Evolutionary conservation across 2,329 filamentous ascomycete genomes (phyloP).

Genomic region (Colletotrichum sp.): DNA sequence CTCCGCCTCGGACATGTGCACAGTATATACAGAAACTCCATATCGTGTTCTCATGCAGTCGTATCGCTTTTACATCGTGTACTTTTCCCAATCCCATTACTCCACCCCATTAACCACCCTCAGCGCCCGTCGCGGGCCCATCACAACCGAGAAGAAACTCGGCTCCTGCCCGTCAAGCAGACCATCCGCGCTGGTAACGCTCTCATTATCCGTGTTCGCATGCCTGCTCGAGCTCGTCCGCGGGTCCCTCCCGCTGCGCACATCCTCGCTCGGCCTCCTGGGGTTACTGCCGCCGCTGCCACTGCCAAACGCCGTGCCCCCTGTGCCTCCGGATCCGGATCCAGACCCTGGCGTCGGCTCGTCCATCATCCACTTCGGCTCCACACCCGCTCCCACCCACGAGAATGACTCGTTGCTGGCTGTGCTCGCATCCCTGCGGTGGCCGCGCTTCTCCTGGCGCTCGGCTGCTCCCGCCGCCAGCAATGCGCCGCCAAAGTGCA

Average conservation of each 20-base stretch:
- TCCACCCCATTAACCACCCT: constrained; percentile 67
- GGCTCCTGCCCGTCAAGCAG: constrained; percentile 68
- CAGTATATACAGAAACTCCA: background rate
- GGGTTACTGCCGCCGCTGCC: constrained; percentile 22
- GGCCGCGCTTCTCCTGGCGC: constrained; percentile 11
- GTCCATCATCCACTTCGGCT: constrained; percentile 33
- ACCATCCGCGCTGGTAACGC: constrained; percentile 54
- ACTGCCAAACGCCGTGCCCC: background rate
- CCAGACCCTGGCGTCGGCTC: constrained; percentile 25
- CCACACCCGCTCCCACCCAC: constrained; percentile 34
- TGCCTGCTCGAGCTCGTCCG: constrained; percentile 21
- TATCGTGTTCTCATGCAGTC: constrained; percentile 8
- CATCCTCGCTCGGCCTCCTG: constrained; percentile 24
- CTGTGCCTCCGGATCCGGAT: constrained; percentile 5
- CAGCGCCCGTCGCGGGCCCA: constrained; percentile 72
- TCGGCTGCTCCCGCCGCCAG: constrained; percentile 27
- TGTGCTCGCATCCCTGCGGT: constrained; percentile 25
- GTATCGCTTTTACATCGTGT: background rate
- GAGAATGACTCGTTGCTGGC: constrained; percentile 29
- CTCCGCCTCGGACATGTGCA: background rate
- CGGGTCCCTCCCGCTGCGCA: constrained; percentile 16
- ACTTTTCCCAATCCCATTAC: constrained; percentile 27
- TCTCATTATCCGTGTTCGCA: constrained; percentile 29
- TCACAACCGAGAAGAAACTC: constrained; percentile 72
- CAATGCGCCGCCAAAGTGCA: constrained; percentile 35